Evolutionary conservation across 257 asterid genomes (phyloP), one percentile per base, ranked within the genome.

Genomic region (Nicotiana otophora): DNA sequence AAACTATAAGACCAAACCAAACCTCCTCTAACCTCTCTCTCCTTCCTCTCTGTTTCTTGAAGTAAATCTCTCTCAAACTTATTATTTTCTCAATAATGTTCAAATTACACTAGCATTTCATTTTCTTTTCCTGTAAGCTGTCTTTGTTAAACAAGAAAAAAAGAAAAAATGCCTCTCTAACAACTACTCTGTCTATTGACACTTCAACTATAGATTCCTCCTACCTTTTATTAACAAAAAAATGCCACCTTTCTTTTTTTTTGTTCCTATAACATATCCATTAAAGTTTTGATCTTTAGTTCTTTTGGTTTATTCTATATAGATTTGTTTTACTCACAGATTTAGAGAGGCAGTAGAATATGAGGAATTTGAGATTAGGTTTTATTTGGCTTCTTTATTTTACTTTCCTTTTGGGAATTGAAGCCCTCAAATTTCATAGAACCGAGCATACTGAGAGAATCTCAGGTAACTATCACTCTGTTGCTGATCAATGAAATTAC

Each of bases 141-240:
- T 80, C 75, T 26, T 82, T 53, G 84, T 46, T 23, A 9, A n/a
- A 42, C 17, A 7, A 26, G 46, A 39, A 82, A 75, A 34, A 34
- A 79, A 57, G 74, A 68, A 88, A 81, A 30, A 87, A 39, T 3
- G 85, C 78, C 81, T 33, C 76, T 82, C 80, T 63, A 80, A 66
- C 93, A 91, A 83, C 91, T 81, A 82, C 87, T 84, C 77, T 82
- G 76, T 82, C 81, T 80, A 77, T 58, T 85, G 94, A 91, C 96
- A 84, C 87, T 82, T 83, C 89, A 92, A 89, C 94, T 46, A 77
- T 87, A 77, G 28, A 70, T 55, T 70, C 77, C 79, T 84, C 83
- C 86, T 65, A 81, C 81, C 63, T 55, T 42, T 58, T 85, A 20
- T 61, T 67, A 61, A 79, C 67, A 62, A 81, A 62, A 15, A 63